Conservation (phyloP, 176 grass and related monocot species). For the Poa annua region DNA sequence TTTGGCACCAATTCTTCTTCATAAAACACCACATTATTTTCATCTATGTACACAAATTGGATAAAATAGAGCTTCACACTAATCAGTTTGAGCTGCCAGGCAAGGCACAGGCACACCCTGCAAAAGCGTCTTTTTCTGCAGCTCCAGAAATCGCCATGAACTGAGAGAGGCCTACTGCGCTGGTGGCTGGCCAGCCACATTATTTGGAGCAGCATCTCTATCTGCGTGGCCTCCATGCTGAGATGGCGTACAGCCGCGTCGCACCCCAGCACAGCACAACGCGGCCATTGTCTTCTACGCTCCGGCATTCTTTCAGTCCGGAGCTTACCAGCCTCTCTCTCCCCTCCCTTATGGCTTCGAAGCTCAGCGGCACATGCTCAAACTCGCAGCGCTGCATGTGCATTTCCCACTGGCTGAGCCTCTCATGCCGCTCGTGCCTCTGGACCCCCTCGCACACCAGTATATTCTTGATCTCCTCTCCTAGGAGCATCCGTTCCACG, state of each 20-base stretch:
- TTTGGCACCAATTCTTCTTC: background rate
- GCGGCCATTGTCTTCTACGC: constrained; percentile 33
- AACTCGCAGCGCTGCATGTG: constrained; percentile 49
- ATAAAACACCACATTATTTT: constrained; percentile 15
- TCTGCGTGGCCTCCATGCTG: constrained; percentile 46
- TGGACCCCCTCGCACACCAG: constrained; percentile 47
- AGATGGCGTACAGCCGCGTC: constrained; percentile 42
- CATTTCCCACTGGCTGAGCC: constrained; percentile 51
- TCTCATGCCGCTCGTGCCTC: constrained; percentile 49
- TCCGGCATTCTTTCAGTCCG: constrained; percentile 13
- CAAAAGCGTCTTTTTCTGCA: background rate
- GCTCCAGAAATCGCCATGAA: background rate
- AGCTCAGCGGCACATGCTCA: constrained; percentile 50
- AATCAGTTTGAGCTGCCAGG: background rate
- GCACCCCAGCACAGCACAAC: constrained; percentile 50
- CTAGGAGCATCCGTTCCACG: constrained; percentile 50
- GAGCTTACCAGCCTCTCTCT: constrained; percentile 38
- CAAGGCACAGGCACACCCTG: background rate
- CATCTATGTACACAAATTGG: constrained; percentile 9
- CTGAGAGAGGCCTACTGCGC: background rate
- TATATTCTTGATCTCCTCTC: constrained; percentile 60
- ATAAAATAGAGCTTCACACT: background rate
- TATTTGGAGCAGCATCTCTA: background rate
- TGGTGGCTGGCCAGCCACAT: background rate
- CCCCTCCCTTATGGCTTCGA: constrained; percentile 44